Base-by-base conservation (phyloP, 176 grass and related monocot species). In the Urochloa ruziziensis region DNA sequence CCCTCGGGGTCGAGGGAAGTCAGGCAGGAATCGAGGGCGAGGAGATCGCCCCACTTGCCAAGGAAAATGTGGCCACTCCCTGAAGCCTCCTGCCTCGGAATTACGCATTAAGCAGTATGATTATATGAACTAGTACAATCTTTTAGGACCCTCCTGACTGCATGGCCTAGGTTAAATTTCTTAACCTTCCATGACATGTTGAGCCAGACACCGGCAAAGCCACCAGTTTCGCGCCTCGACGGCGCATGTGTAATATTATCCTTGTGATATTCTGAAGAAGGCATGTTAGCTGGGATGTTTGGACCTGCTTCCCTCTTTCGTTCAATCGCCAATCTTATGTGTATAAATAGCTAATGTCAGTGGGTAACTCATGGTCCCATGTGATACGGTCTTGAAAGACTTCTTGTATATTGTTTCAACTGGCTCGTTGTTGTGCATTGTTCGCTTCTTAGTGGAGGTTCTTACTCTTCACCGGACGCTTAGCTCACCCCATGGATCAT, bases 61-160 rank as follows among this genome's bases (percentile, higher is more conserved):
- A 78, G 81, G 86, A 89, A 75, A 94, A 91, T 51, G 84, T 91
- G 53, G 92, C 92, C 23, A 49, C 82, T 80, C 89, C 92, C 10
- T 94, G 86, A 94, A 84, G 44, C 54, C 54, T 25, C 16, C 7
- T 16, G 12, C 56, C 2, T 10, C 4, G 24, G 25, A 17, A 30
- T 19, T 25, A 47, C 1, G 15, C 9, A 24, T 62, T 51, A 37
- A 76, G 30, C n/a, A 6, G 24, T 77, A 5, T n/a, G n/a, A n/a
- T n/a, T n/a, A 24, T 76, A 82, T 29, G 47, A 62, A 34, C 37
- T 53, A 53, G 51, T 53, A 53, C 51, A 13, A 61, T 78, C 32
- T 62, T 42, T 56, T 40, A 71, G 56, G 58, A 66, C 52, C 79
- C 24, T 70, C 79, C 32, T 70, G 5, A 18, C 21, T 59, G 19